Conservation (phyloP, 23 red algal genomes). For the Pyropia yezoensis region DNA sequence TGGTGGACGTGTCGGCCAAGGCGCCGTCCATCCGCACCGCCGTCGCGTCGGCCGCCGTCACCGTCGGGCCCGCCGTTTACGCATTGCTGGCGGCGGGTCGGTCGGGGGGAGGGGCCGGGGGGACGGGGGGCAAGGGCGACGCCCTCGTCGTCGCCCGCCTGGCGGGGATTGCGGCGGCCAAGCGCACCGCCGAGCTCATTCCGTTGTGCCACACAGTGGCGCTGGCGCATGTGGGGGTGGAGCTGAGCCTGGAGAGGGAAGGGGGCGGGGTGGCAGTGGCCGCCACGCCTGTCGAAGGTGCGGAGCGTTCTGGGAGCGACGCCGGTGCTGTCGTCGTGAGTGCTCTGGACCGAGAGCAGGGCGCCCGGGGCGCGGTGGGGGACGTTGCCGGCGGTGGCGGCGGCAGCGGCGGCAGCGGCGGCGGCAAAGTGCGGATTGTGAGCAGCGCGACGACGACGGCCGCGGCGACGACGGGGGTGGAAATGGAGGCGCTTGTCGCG, state of each 20-base stretch:
- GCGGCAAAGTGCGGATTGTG: slow-evolving; percentile 22
- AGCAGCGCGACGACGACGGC: slow-evolving; percentile 25
- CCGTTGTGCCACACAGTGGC: slow-evolving; percentile 89
- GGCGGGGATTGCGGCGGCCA: slow-evolving; percentile 79
- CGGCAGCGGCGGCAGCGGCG: neutral
- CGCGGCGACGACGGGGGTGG: slow-evolving; percentile 71
- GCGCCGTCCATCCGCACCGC: slow-evolving; percentile 27
- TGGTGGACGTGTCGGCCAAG: slow-evolving; percentile 89
- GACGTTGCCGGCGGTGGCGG: too few species aligned
- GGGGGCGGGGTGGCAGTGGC: too few species aligned
- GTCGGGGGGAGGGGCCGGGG: neutral
- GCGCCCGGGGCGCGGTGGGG: too few species aligned
- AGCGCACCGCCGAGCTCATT: slow-evolving; percentile 62
- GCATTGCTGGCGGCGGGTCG: neutral
- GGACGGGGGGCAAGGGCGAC: slow-evolving; percentile 52
- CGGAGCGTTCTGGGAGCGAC: too few species aligned
- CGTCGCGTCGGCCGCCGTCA: slow-evolving; percentile 41
- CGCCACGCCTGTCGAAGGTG: too few species aligned
- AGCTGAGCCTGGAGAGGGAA: slow-evolving; percentile 22
- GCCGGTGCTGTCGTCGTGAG: too few species aligned
- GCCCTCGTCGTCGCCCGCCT: slow-evolving; percentile 75
- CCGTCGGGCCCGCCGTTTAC: slow-evolving; percentile 36
- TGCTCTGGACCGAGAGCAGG: too few species aligned
- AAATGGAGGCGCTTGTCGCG: slow-evolving; percentile 96
- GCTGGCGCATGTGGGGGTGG: slow-evolving; percentile 44